Evolutionary conservation across 1,284 basidiomycete genomes (phyloP).

Genomic region (Ceratobasidium theobromae): DNA sequence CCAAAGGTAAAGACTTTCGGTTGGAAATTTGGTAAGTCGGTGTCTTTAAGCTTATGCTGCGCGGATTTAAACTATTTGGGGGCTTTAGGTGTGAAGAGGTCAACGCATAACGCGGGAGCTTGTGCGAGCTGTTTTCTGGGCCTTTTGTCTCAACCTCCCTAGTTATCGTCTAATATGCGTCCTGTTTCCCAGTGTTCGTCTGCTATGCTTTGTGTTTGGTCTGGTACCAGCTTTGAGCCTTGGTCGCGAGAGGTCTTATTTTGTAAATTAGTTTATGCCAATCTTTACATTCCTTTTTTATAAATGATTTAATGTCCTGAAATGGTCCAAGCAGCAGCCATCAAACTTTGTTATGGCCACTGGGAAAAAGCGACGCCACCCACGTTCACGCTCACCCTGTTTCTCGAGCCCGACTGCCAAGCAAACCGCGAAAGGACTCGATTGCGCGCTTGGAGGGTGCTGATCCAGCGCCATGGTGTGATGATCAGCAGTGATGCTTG

Average conservation of each 20-base stretch:
- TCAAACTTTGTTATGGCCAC: too few species aligned
- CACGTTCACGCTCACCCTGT: not conserved
- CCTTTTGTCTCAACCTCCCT: not conserved
- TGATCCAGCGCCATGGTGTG: too few species aligned
- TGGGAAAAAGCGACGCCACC: too few species aligned
- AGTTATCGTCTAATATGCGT: not conserved
- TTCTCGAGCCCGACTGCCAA: not conserved
- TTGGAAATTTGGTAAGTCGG: slow-evolving; percentile 73
- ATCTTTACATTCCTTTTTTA: slow-evolving; percentile 19
- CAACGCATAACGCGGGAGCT: not conserved
- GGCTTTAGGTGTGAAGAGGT: not conserved
- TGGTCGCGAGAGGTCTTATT: not conserved
- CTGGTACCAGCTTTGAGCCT: slow-evolving; percentile 25
- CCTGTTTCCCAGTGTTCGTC: not conserved
- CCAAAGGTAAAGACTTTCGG: slow-evolving; percentile 71
- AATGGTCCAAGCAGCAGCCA: too few species aligned
- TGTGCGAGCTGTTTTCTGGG: not conserved
- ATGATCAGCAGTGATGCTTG: not conserved
- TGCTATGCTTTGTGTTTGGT: slow-evolving; percentile 11
- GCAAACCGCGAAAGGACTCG: not conserved
- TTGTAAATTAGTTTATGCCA: not conserved
- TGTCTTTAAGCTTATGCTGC: not conserved
- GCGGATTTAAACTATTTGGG: not conserved
- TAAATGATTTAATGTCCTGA: not conserved
- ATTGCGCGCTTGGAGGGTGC: not conserved